Percentiles rank a stretch among this genome's conserved stretches.
Conservation (phyloP, 495 filamentous ascomycete species). For the Monascus purpureus region DNA sequence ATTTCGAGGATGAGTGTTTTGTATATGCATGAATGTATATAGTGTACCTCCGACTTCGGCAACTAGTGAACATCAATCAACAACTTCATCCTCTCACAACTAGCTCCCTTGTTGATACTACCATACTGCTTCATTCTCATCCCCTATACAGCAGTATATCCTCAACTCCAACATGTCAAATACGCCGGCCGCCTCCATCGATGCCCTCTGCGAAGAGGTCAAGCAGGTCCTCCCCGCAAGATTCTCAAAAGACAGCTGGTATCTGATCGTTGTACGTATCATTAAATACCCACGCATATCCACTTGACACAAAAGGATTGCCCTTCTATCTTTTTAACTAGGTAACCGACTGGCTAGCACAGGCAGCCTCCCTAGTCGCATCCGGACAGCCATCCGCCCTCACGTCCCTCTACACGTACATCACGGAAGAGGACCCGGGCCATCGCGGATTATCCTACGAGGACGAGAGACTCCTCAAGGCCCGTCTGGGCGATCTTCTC, state of each 20-base stretch:
- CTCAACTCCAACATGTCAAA: no score
- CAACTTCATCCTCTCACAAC: no score
- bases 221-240: conserved; percentile 2
- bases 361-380: conserved; percentile 9
- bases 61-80: no score
- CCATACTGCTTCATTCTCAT: no score
- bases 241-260: conserved; percentile 8
- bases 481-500: conserved; percentile 8
- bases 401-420: conserved; percentile 6
- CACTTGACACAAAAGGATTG: no score
- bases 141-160: no score
- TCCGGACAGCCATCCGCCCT: conserved; percentile 2
- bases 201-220: conserved; percentile 4
- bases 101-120: no score
- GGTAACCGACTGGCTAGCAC: not conserved
- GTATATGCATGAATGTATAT: no score
- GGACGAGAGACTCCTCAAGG: conserved; percentile 4
- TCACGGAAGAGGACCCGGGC: conserved; percentile 2
- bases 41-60: no score
- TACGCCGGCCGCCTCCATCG: conserved; percentile 1
- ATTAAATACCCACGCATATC: no score
- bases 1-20: no score
- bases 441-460: not conserved
- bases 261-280: conserved; percentile 7
- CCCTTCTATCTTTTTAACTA: not conserved